These are phyloP conservation scores for Sporormia fimetaria DNA, from an alignment of 495 filamentous ascomycete species.

Conservation along the genomic window DNA sequence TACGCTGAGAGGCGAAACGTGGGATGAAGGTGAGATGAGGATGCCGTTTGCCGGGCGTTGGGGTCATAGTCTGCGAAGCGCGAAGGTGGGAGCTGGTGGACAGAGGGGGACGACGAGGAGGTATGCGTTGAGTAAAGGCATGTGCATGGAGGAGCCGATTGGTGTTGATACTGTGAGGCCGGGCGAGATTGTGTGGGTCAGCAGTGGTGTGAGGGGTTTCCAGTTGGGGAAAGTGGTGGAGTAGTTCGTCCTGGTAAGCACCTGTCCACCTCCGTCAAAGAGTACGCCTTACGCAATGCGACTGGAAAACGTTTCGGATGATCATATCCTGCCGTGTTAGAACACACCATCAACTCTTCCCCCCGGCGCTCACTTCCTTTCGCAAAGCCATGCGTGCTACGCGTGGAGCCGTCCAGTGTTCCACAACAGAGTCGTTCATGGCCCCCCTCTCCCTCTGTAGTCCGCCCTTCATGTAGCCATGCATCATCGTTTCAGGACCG, in stretches of 20 bases:
- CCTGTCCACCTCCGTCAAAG: too few species aligned
- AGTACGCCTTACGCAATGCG: too few species aligned
- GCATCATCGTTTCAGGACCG: too few species aligned
- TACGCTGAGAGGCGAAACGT: not conserved
- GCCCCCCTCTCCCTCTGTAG: too few species aligned
- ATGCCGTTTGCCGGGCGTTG: slow-evolving; percentile 25
- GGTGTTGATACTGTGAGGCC: slow-evolving; percentile 44
- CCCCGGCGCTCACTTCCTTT: not conserved
- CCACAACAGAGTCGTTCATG: not conserved
- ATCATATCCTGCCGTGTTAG: not conserved
- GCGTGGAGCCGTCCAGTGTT: not conserved
- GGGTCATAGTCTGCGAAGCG: slow-evolving; percentile 26
- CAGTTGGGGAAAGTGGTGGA: slow-evolving; percentile 23
- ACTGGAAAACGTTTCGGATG: not conserved
- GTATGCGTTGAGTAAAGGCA: slow-evolving; percentile 57
- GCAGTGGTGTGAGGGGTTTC: slow-evolving; percentile 77
- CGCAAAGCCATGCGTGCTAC: not conserved
- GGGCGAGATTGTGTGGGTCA: slow-evolving; percentile 73
- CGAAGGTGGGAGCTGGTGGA: slow-evolving; percentile 48
- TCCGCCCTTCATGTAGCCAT: too few species aligned
- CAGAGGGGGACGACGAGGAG: slow-evolving; percentile 71
- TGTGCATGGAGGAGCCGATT: slow-evolving; percentile 53
- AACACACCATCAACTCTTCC: not conserved
- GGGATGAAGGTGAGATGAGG: slow-evolving; percentile 22
- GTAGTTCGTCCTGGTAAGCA: slow-evolving; percentile 6